Base-by-base conservation (phyloP, 768 basidiomycete species). In the Lentinula edodes region DNA sequence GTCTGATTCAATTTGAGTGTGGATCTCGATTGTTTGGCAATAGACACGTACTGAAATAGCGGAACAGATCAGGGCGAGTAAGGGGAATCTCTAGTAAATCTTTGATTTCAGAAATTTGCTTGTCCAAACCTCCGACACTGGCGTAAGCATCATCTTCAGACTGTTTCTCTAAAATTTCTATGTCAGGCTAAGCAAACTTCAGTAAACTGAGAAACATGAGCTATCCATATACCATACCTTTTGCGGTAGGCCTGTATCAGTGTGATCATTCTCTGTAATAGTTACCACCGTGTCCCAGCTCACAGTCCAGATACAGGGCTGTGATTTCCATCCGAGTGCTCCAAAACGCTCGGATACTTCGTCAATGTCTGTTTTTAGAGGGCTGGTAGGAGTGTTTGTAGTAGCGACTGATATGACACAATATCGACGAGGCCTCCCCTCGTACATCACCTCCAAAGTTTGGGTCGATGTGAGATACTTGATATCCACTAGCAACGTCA, bases 51-150 rank as follows among this genome's bases (percentile, higher is more conserved):
- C 90, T 88, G 66, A 95, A 92, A 66, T 88, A 83, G 6, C 75
- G 78, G 72, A 91, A 95, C 6, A 95, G 77, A 53, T 90, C 86
- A 3, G 93, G 93, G n/a, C 85, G 84, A 10, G 82, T 86, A 45
- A 96, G 78, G 15, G 94, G 93, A 51, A 95, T 86, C 68, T 95
- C 93, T 43, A 96, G 83, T 41, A 96, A 81, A 68, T 91, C 87
- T 23, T 88, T 81, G 61, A 99, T 92, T 72, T 91, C 86, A 59
- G 84, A 76, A 61, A 99, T 95, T 70, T 97, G 95, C 66, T 86
- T 86, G 68, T 87, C 80, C 43, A 98, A 82, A 2, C 97, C 97
- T 18, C 97, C 97, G 23, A 99, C 88, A 13, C 85, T 79, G 39
- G 85, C 78, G 67, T 95, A 97, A n/a, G 90, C 87, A 61, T 86